These are phyloP conservation scores for Metarhizium sp. DNA, from an alignment of 2,329 filamentous ascomycete species.

Conservation along the genomic window DNA sequence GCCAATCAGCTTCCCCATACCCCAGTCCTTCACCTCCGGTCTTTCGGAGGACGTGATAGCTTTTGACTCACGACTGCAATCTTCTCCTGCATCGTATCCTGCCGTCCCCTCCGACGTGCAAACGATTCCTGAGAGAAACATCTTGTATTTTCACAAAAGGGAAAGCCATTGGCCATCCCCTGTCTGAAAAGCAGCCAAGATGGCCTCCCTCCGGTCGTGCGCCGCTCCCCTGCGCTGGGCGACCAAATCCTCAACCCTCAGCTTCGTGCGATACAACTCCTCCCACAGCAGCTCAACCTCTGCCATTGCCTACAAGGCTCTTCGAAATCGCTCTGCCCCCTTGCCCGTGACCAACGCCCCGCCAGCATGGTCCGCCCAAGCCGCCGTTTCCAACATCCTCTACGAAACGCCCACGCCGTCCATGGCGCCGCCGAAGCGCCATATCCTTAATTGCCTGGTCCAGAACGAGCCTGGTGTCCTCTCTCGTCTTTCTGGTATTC, in stretches of 20 bases:
- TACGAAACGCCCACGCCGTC: slow-evolving; percentile 93
- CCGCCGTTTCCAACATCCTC: slow-evolving; percentile 94
- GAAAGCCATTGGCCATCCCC: not conserved
- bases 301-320: slow-evolving; percentile 92
- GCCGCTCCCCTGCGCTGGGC: slow-evolving; percentile 28
- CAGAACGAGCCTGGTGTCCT: slow-evolving; percentile 98
- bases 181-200: slow-evolving; percentile 16
- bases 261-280: slow-evolving; percentile 25
- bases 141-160: not conserved
- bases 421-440: slow-evolving; percentile 75
- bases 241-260: slow-evolving; percentile 18
- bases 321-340: slow-evolving; percentile 82
- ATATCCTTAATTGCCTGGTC: slow-evolving; percentile 95
- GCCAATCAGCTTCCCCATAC: not conserved
- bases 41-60: slow-evolving; percentile 7
- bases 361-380: slow-evolving; percentile 79
- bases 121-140: not conserved
- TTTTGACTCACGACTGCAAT: not conserved
- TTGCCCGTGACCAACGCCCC: slow-evolving; percentile 69
- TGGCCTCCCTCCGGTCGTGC: slow-evolving; percentile 37
- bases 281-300: slow-evolving; percentile 69
- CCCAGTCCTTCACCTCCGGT: slow-evolving; percentile 8
- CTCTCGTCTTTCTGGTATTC: slow-evolving; percentile 90
- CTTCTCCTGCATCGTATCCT: not conserved
- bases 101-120: not conserved